These are phyloP conservation scores for Rutidosis leptorrhynchoides DNA, from an alignment of 129 eudicot species.

Conservation along the genomic window DNA sequence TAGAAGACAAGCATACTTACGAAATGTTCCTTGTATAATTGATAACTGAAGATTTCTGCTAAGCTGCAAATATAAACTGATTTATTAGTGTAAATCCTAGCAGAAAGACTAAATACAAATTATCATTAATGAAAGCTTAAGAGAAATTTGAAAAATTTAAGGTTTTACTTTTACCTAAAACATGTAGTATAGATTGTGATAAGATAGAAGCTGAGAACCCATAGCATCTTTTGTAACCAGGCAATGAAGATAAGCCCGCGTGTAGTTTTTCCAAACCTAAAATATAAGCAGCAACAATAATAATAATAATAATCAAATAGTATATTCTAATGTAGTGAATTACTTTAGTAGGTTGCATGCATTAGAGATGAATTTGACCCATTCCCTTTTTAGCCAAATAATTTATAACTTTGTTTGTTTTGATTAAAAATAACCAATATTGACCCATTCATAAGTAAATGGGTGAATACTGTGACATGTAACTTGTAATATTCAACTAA, in stretches of 20 bases:
- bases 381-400: neutral
- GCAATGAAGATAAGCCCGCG: conserved; percentile 92
- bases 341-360: neutral
- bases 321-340: neutral
- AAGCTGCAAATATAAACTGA: conserved; percentile 55
- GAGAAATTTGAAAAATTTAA: neutral
- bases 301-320: no score
- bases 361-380: no score
- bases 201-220: conserved; percentile 98
- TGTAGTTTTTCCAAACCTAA: conserved; percentile 84
- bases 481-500: neutral
- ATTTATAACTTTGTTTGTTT: neutral
- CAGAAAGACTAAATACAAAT: neutral
- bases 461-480: neutral
- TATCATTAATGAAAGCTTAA: neutral
- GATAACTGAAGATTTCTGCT: conserved; percentile 94
- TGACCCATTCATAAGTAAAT: neutral
- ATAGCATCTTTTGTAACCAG: conserved; percentile 98
- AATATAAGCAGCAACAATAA: conserved; percentile 19
- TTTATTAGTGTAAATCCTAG: conserved; percentile 3
- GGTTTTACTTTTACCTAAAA: conserved; percentile 62
- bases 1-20: conserved; percentile 52
- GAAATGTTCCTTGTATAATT: conserved; percentile 76
- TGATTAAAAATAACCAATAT: neutral
- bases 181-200: conserved; percentile 89